Conservation (phyloP, 2,329 filamentous ascomycete species). For the Coniochaeta sp. region DNA sequence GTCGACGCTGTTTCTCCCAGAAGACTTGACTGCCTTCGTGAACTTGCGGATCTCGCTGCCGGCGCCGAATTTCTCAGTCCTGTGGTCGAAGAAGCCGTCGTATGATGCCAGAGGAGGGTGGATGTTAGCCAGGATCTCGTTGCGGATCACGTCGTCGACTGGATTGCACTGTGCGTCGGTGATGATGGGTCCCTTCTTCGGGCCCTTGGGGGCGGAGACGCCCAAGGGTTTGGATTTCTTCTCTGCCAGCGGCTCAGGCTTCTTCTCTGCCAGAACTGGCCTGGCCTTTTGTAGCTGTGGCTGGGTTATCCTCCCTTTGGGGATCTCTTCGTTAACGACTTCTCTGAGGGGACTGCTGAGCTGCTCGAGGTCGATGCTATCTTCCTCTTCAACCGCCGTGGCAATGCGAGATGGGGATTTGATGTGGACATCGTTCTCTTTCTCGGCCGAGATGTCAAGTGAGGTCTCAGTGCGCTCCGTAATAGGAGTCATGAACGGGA, state of each 20-base stretch:
- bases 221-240: slow-evolving; percentile 34
- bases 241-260: slow-evolving; percentile 10
- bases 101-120: slow-evolving; percentile 70
- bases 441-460: slow-evolving; percentile 55
- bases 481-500: slow-evolving; percentile 98
- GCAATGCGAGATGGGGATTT: slow-evolving; percentile 68
- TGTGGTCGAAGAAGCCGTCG: slow-evolving; percentile 72
- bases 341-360: slow-evolving; percentile 67
- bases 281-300: slow-evolving; percentile 32
- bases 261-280: slow-evolving; percentile 1
- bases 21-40: slow-evolving; percentile 58
- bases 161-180: slow-evolving; percentile 83
- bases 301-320: slow-evolving; percentile 41
- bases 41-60: slow-evolving; percentile 75
- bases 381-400: slow-evolving; percentile 22
- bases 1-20: slow-evolving; percentile 41
- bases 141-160: slow-evolving; percentile 67
- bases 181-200: slow-evolving; percentile 65
- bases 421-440: slow-evolving; percentile 52
- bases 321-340: slow-evolving; percentile 45
- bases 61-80: slow-evolving; percentile 54
- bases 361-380: slow-evolving; percentile 25
- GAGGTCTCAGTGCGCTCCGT: slow-evolving; percentile 92
- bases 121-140: slow-evolving; percentile 66
- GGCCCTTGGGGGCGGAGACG: slow-evolving; percentile 19